A percentile compares a stretch with the other conserved stretches of the same genome.
Evolutionary conservation across 306 rosid species (phyloP).

Genomic region (Trifolium dubium): DNA sequence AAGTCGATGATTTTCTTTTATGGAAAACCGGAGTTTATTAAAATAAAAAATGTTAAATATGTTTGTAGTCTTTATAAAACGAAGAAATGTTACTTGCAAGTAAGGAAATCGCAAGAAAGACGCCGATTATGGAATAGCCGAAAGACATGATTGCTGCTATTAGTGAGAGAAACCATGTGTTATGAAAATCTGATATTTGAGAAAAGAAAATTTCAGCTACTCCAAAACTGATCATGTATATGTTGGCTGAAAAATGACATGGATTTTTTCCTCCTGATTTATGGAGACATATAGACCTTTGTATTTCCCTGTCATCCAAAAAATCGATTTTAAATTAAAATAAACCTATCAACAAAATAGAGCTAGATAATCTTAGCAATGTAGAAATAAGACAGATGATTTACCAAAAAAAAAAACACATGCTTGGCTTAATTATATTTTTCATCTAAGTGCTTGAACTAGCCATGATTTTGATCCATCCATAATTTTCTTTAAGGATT

Average conservation of each 20-base stretch:
- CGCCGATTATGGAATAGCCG: conserved; percentile 57
- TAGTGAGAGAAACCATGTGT: conserved; percentile 62
- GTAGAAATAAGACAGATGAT: too few relatives aligned
- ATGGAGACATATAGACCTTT: conserved; percentile 49
- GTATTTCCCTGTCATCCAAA: conserved; percentile 51
- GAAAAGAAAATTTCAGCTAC: conserved; percentile 44
- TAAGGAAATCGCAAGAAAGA: conserved; percentile 53
- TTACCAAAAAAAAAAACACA: too few relatives aligned
- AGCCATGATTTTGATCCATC: too few relatives aligned
- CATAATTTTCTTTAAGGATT: too few relatives aligned
- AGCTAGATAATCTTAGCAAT: not conserved
- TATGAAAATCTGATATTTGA: conserved; percentile 60
- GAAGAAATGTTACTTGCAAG: conserved; percentile 47
- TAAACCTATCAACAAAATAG: not conserved
- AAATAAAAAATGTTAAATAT: not conserved
- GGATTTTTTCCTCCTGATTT: conserved; percentile 30
- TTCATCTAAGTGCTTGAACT: too few relatives aligned
- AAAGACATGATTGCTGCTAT: conserved; percentile 67
- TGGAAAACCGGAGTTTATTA: not conserved
- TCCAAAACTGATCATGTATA: conserved; percentile 54
- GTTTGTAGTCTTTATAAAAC: not conserved
- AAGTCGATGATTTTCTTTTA: not conserved
- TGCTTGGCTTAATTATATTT: too few relatives aligned
- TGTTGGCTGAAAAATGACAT: conserved; percentile 48
- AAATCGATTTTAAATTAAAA: not conserved